Evolutionary conservation across 108 stramenopile species (phyloP).

Genomic region (Thalassiosira profunda): DNA sequence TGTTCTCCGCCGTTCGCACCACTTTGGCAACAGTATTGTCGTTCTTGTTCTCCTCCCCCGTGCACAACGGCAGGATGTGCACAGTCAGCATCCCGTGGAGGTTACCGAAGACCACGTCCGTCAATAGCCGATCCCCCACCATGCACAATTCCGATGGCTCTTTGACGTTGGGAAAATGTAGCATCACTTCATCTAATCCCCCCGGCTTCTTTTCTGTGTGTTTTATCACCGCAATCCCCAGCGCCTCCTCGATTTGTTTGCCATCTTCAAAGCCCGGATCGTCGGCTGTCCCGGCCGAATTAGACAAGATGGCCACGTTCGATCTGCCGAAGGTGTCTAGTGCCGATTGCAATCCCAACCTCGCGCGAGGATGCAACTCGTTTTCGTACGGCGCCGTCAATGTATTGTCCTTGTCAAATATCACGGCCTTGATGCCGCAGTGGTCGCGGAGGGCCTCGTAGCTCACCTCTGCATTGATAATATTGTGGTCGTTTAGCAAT

Average conservation of each 20-base stretch:
- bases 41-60: conserved; percentile 66
- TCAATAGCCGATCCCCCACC: conserved; percentile 94
- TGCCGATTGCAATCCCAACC: conserved; percentile 66
- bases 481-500: not conserved
- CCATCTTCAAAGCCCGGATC: conserved; percentile 85
- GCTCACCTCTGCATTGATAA: conserved; percentile 61
- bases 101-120: conserved; percentile 96
- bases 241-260: conserved; percentile 65
- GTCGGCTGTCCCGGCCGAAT: conserved; percentile 93
- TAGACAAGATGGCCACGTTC: conserved; percentile 91
- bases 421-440: conserved; percentile 78
- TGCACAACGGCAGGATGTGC: conserved; percentile 81
- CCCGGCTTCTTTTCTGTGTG: conserved; percentile 95
- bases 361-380: conserved; percentile 66
- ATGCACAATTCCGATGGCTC: conserved; percentile 85
- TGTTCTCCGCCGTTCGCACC: conserved; percentile 77
- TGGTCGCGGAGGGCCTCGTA: conserved; percentile 75
- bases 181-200: conserved; percentile 80
- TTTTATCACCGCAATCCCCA: conserved; percentile 91
- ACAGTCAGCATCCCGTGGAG: conserved; percentile 95
- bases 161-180: conserved; percentile 73
- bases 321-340: conserved; percentile 73
- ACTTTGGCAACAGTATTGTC: conserved; percentile 80
- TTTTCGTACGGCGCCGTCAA: conserved; percentile 93
- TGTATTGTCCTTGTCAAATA: conserved; percentile 97